phyloP scores from a whole-genome alignment of 2,329 filamentous ascomycete species.

The Pezicula rhizophila region DNA sequence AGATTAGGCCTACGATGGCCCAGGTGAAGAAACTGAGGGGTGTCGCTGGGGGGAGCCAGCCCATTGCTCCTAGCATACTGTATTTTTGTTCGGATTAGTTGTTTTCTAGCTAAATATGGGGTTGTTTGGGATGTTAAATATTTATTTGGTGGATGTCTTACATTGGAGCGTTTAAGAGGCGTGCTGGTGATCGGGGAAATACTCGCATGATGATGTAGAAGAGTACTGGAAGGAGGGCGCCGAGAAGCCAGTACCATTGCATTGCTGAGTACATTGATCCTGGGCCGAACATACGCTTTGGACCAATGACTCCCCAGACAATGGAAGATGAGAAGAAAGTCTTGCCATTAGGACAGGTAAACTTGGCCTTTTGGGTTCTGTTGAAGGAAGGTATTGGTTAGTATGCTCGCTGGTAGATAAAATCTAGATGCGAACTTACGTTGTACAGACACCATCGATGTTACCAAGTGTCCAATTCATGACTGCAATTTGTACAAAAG shows the following conservation, averaged over 20 bases:
- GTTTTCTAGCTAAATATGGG: background rate
- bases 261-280: constrained; percentile 56
- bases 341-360: constrained; percentile 59
- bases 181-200: constrained; percentile 54
- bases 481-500: constrained; percentile 42
- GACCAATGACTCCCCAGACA: constrained; percentile 63
- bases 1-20: constrained; percentile 64
- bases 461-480: constrained; percentile 43
- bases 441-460: constrained; percentile 37
- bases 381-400: background rate
- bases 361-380: constrained; percentile 49
- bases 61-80: constrained; percentile 29
- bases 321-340: constrained; percentile 60
- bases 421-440: constrained; percentile 13
- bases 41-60: constrained; percentile 46
- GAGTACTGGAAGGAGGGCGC: constrained; percentile 42
- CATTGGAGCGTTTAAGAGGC: constrained; percentile 48
- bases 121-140: background rate
- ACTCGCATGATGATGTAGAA: constrained; percentile 49
- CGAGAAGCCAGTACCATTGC: constrained; percentile 66
- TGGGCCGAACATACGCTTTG: constrained; percentile 56
- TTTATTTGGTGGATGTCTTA: background rate
- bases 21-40: constrained; percentile 71
- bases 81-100: background rate
- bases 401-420: background rate